These are phyloP conservation scores for Fomitopsis pulvina DNA, from an alignment of 768 basidiomycete species.

Conservation along the genomic window DNA sequence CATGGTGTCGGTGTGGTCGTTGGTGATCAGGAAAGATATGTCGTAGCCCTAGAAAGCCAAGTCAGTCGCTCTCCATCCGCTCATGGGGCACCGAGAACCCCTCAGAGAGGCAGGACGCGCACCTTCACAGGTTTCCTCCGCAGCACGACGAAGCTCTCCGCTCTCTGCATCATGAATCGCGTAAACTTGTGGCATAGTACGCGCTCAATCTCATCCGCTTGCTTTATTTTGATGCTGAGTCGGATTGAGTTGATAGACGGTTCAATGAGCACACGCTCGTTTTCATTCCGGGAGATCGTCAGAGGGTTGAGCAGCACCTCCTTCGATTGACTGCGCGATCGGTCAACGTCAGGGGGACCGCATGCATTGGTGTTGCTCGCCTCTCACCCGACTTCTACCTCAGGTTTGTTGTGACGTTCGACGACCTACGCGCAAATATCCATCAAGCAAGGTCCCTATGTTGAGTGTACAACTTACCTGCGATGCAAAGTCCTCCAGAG, in stretches of 20 bases:
- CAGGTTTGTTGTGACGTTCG: slow-evolving; percentile 95
- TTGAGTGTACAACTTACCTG: slow-evolving; percentile 48
- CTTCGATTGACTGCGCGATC: slow-evolving; percentile 65
- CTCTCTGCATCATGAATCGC: slow-evolving; percentile 97
- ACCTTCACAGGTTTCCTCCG: slow-evolving; percentile 90
- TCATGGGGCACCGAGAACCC: too few species aligned
- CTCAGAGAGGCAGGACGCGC: slow-evolving; percentile 21
- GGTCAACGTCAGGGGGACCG: background rate
- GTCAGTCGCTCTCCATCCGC: too few species aligned
- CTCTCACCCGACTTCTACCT: slow-evolving; percentile 77
- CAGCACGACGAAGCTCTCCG: slow-evolving; percentile 95
- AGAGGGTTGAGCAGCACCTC: slow-evolving; percentile 94
- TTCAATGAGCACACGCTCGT: slow-evolving; percentile 95
- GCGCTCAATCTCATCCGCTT: slow-evolving; percentile 97
- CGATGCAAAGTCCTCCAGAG: slow-evolving; percentile 95
- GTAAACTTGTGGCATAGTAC: slow-evolving; percentile 98
- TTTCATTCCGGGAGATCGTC: slow-evolving; percentile 93
- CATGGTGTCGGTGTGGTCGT: slow-evolving; percentile 96
- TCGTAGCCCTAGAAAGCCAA: slow-evolving; percentile 83
- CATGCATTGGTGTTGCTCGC: background rate
- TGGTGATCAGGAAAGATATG: slow-evolving; percentile 97
- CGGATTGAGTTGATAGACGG: slow-evolving; percentile 96
- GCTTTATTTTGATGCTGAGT: slow-evolving; percentile 96
- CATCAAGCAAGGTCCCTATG: slow-evolving; percentile 8
- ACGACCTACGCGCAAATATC: slow-evolving; percentile 57